Evolutionary conservation across 2,329 filamentous ascomycete species (phyloP).

Genomic region (Aspergillus piperis): DNA sequence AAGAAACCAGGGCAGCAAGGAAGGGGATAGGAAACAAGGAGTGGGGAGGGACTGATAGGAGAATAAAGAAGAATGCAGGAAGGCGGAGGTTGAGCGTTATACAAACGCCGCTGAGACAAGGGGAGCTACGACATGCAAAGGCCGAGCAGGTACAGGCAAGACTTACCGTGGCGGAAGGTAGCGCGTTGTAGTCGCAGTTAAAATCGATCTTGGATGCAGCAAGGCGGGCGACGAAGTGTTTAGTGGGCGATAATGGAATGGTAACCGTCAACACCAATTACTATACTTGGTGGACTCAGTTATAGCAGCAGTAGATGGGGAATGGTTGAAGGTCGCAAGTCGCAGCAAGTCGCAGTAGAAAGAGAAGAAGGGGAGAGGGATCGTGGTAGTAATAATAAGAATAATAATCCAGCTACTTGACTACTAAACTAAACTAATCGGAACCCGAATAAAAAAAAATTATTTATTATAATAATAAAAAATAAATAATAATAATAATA

Average conservation of each 20-base stretch:
- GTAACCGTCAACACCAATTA: too few species aligned
- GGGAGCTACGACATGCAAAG: slow-evolving; percentile 3
- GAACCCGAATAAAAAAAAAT: slow-evolving; percentile 9
- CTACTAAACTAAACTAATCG: not conserved
- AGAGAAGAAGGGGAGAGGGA: not conserved
- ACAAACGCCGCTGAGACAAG: slow-evolving; percentile 14
- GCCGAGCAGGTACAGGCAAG: not conserved
- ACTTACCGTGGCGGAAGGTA: slow-evolving; percentile 4
- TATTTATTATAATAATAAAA: slow-evolving; percentile 12
- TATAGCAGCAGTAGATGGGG: not conserved
- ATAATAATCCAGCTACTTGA: not conserved
- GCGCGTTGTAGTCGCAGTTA: not conserved
- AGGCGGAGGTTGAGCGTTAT: slow-evolving; percentile 11
- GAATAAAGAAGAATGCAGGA: slow-evolving; percentile 23
- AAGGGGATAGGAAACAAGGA: slow-evolving; percentile 16
- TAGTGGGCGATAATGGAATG: too few species aligned
- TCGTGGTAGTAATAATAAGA: slow-evolving; percentile 10
- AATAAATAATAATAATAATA: not conserved
- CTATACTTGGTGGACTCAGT: not conserved
- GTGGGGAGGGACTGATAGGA: slow-evolving; percentile 15
- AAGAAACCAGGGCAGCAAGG: slow-evolving; percentile 12
- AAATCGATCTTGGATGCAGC: not conserved
- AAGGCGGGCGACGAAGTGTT: not conserved
- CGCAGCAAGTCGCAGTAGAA: not conserved
- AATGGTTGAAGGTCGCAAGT: not conserved